Evolutionary conservation across 208 protist genomes (phyloP), one percentile per base, ranked within the genome.

Genomic region (Wallacemonas sp.): DNA sequence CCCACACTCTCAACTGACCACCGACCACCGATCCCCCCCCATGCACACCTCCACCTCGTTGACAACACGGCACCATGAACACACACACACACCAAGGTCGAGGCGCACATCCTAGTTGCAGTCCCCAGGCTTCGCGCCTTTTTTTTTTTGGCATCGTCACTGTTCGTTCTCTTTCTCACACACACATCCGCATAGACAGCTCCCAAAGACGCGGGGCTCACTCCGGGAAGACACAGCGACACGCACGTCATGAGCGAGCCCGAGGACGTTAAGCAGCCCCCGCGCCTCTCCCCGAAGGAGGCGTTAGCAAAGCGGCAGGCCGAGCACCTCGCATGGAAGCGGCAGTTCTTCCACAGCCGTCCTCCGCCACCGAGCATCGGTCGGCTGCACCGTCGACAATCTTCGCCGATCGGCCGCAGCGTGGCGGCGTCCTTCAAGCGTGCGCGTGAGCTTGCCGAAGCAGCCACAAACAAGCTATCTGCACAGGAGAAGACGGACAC

Each of bases 321-420:
- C 19, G 71, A 66, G 54, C 89, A 95, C 58, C 45, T 67, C 22
- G 58, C 33, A 46, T 95, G 89, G 87, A 93, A 95, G 69, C 69
- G 63, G 34, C n/a, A 34, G 3, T 95, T 95, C 66, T 95, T 95
- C 64, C 68, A 78, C 48, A 57, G 82, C 9, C 73, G 89, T 9
- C 83, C 87, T 21, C 79, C 85, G 1, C 89, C 84, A 10, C 58
- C 46, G 17, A 72, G 73, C 48, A 67, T 89, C 4, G 79, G 83
- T 9, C 75, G 57, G n/a, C 73, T 85, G 15, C 81, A 80, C 21
- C 81, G 79, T 5, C 81, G 69, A 1, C 71, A 79, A 62, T 44
- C 15, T 2, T 45, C 64, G 24, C 74, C 77, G 19, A 54, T 70
- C 17, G 63, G 76, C 33, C 21, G 21, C 6, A 39, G 48, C 15